Evolutionary conservation across 805 yeast genomes (phyloP), one percentile per base, ranked within the genome.

Genomic region (Saccharomyces paradoxus): DNA sequence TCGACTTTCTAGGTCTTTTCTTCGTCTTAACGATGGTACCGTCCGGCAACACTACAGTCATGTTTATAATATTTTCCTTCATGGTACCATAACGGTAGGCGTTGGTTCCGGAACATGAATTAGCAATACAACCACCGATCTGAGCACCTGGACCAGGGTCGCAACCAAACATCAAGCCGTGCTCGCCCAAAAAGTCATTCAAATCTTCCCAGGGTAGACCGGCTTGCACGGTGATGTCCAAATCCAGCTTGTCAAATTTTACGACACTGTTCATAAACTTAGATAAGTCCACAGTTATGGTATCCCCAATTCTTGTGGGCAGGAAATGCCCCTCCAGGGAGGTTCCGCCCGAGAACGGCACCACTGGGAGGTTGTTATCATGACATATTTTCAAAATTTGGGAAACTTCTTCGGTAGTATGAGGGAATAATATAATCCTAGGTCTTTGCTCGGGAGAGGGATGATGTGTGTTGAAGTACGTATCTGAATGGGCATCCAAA

Each of bases 71-170:
- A 65, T 86, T 83, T 66, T 87, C 90, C 64, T 83, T 81, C 83
- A 87, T 85, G 17, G 92, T 87, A 22, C 95, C 95, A 60, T 86
- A 87, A 50, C 88, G 70, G 27, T 83, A 81, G 27, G 92, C 91
- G 61, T 86, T 84, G 2, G 92, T 84, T 6, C 95, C 95, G 0
- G 91, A 85, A 56, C 92, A 86, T 31, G 86, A 83, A 26, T 88
- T 86, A 8, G 84, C 86, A 48, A 83, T 81, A 81, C 86, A 84
- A 4, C 95, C 95, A 44, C 89, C 87, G 54, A 87, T 82, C 57
- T 83, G 77, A 1, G 92, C 94, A 53, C 89, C 89, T 24, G 92
- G 90, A 49, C 91, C 91, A 0, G 82, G 82, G 66, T 86, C 92
- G 14, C 87, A 86, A 0, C 94, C 94, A 65, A 87, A 84, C 64